Conservation (phyloP, 2,329 filamentous ascomycete species). For the Lachnellula hyalina region DNA sequence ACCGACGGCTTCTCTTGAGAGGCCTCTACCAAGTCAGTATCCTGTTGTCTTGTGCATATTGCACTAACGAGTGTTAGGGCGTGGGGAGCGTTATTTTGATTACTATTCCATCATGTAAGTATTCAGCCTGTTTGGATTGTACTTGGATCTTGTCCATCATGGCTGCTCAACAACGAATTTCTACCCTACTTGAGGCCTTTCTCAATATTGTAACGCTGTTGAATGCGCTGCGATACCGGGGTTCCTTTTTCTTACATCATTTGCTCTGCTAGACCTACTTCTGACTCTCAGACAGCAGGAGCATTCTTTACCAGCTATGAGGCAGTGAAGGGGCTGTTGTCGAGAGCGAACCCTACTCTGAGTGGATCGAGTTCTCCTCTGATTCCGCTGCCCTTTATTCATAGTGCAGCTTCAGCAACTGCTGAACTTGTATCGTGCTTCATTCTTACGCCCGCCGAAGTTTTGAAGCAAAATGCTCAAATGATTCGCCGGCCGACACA, state of each 20-base stretch:
- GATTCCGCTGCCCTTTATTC: slow-evolving; percentile 64
- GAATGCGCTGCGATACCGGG: no score
- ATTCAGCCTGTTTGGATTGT: no score
- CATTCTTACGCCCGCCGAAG: slow-evolving; percentile 82
- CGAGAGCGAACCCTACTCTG: slow-evolving; percentile 41
- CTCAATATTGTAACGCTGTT: no score
- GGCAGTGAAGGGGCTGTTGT: slow-evolving; percentile 60
- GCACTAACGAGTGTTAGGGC: slow-evolving; percentile 37
- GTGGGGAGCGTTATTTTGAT: slow-evolving; percentile 79
- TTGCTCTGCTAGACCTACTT: slow-evolving; percentile 9
- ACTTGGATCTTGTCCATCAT: no score
- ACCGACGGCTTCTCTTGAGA: slow-evolving; percentile 53
- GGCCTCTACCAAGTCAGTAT: slow-evolving; percentile 64
- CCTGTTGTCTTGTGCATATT: neutral
- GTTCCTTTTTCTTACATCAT: no score
- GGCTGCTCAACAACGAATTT: no score
- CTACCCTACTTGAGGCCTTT: no score
- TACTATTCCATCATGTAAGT: slow-evolving; percentile 75
- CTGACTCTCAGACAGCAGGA: slow-evolving; percentile 51
- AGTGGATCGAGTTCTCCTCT: slow-evolving; percentile 53
- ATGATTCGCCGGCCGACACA: slow-evolving; percentile 51
- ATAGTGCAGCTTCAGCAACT: slow-evolving; percentile 66
- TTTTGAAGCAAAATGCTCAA: slow-evolving; percentile 91
- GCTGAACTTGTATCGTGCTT: slow-evolving; percentile 82
- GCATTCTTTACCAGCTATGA: slow-evolving; percentile 92